phyloP scores from a whole-genome alignment of 352 stramenopile species.

The Globisporangium rhizosaccharum region DNA sequence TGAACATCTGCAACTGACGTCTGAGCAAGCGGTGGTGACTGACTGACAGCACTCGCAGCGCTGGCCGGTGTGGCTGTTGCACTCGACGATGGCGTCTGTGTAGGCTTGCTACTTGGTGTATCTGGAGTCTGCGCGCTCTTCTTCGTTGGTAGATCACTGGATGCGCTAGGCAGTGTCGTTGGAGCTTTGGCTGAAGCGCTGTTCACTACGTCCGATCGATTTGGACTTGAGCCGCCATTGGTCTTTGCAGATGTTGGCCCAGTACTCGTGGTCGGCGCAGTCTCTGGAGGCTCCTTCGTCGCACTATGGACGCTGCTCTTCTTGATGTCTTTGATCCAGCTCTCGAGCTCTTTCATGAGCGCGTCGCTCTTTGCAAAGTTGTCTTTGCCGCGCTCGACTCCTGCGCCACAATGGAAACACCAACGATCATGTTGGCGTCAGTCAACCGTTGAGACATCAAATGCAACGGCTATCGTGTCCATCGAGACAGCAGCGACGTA shows the following conservation, averaged over 20 bases:
- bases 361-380: conserved; percentile 12
- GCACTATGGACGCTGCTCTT: neutral
- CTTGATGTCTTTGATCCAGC: conserved; percentile 16
- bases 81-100: neutral
- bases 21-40: neutral
- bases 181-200: too few relatives aligned
- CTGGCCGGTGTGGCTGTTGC: neutral
- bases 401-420: neutral
- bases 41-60: neutral
- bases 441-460: neutral
- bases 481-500: neutral
- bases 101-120: neutral
- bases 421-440: too few relatives aligned
- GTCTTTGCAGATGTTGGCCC: neutral
- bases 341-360: conserved; percentile 20
- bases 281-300: neutral
- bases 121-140: neutral
- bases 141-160: neutral
- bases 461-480: neutral
- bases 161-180: too few relatives aligned
- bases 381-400: conserved; percentile 7
- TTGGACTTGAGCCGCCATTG: neutral
- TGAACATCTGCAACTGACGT: neutral
- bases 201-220: too few relatives aligned
- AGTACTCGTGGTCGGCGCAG: neutral